phyloP scores from a whole-genome alignment of 2,329 filamentous ascomycete species.

The Paramyrothecium roridum region DNA sequence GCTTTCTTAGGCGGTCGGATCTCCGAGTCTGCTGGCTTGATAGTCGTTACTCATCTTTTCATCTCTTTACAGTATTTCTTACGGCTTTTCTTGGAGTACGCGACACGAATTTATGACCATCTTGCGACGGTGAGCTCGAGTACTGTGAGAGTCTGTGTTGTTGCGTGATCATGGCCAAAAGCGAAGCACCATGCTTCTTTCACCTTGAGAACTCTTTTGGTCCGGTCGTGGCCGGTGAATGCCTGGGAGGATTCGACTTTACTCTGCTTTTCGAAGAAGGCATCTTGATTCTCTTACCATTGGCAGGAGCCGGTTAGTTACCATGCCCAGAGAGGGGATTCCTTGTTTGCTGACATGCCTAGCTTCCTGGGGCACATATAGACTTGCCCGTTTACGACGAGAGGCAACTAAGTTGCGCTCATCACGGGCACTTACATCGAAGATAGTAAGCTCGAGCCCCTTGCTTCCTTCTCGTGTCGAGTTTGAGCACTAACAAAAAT shows the following conservation, averaged over 20 bases:
- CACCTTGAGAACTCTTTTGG: slow-evolving; percentile 9
- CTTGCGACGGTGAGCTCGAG: too few relatives aligned
- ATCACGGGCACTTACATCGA: slow-evolving; percentile 10
- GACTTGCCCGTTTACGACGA: slow-evolving; percentile 4
- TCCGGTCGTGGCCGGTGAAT: slow-evolving; percentile 10
- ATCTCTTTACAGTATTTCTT: too few relatives aligned
- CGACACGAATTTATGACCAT: too few relatives aligned
- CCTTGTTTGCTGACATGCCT: slow-evolving; percentile 1
- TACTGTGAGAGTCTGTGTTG: background rate
- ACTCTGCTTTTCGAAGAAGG: slow-evolving; percentile 23
- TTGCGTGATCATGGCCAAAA: background rate
- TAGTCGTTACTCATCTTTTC: too few relatives aligned
- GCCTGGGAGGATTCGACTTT: slow-evolving; percentile 23
- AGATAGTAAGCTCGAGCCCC: slow-evolving; percentile 9
- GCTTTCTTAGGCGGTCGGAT: too few relatives aligned
- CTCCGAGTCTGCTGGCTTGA: too few relatives aligned
- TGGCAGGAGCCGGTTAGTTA: slow-evolving; percentile 12
- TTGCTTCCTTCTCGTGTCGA: background rate
- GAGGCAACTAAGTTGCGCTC: slow-evolving; percentile 5
- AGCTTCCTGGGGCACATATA: slow-evolving; percentile 4
- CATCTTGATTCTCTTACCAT: slow-evolving; percentile 16
- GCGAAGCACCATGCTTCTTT: background rate
- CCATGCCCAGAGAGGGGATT: background rate
- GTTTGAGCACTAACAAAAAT: background rate
- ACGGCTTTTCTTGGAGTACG: too few relatives aligned